phyloP scores from a whole-genome alignment of 306 rosid species.

The Sphenostylis stenocarpa region DNA sequence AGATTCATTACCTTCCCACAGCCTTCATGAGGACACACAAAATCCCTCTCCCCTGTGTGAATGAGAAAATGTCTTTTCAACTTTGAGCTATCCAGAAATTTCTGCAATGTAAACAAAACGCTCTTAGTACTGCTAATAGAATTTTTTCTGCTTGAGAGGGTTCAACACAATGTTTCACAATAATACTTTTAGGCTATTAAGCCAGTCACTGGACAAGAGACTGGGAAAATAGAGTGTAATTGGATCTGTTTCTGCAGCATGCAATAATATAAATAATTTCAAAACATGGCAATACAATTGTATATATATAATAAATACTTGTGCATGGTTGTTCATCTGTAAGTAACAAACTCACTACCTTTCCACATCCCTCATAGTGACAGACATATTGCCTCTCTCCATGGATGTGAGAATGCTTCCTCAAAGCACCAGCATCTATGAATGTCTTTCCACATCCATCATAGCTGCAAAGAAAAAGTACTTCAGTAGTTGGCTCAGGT shows the following conservation, averaged over 20 bases:
- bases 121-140: slow-evolving; percentile 54
- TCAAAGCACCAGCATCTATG: slow-evolving; percentile 96
- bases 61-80: slow-evolving; percentile 92
- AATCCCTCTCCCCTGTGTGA: slow-evolving; percentile 95
- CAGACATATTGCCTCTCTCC: slow-evolving; percentile 94
- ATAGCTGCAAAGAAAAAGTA: slow-evolving; percentile 95
- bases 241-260: slow-evolving; percentile 5
- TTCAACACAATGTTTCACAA: neutral
- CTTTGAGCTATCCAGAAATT: slow-evolving; percentile 98
- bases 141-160: neutral
- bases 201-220: neutral
- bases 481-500: slow-evolving; percentile 97
- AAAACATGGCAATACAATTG: neutral
- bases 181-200: neutral
- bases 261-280: neutral
- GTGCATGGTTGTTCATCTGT: neutral
- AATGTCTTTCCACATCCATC: slow-evolving; percentile 97
- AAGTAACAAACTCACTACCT: slow-evolving; percentile 52
- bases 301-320: neutral
- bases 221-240: slow-evolving; percentile 4
- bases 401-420: slow-evolving; percentile 97
- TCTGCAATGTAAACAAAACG: slow-evolving; percentile 60
- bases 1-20: slow-evolving; percentile 91
- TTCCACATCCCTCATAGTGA: slow-evolving; percentile 91
- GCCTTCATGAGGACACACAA: slow-evolving; percentile 95